Evolutionary conservation across 495 filamentous ascomycete species (phyloP).

Genomic region (Diplogelasinospora grovesii): DNA sequence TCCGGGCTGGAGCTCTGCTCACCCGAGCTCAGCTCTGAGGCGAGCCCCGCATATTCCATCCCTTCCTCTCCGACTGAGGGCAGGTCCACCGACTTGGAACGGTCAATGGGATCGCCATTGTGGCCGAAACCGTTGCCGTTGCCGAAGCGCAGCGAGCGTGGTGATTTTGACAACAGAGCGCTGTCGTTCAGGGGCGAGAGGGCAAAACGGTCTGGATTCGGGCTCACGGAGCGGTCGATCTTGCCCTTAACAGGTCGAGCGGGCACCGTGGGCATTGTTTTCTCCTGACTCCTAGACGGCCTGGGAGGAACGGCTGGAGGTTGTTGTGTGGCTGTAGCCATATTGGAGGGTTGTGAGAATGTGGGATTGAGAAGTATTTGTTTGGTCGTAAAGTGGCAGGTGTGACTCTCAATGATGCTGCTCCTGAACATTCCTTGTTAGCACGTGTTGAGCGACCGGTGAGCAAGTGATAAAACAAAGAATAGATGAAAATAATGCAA

Average conservation of each 20-base stretch:
- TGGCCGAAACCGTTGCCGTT: constrained; percentile 27
- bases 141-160: constrained; percentile 27
- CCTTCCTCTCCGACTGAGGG: constrained; percentile 87
- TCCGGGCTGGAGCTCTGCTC: constrained; percentile 41
- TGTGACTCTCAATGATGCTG: too few relatives aligned
- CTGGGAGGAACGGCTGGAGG: constrained; percentile 58
- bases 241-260: constrained; percentile 62
- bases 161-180: constrained; percentile 25
- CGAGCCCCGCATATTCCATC: constrained; percentile 69
- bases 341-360: too few relatives aligned
- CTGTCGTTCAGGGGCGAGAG: constrained; percentile 78
- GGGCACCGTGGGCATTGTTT: constrained; percentile 52
- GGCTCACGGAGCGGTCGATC: constrained; percentile 71
- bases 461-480: constrained; percentile 12
- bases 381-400: too few relatives aligned
- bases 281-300: constrained; percentile 45
- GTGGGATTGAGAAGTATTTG: too few relatives aligned
- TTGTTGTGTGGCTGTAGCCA: constrained; percentile 47
- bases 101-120: constrained; percentile 46
- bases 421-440: too few relatives aligned
- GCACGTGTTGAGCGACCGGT: too few relatives aligned
- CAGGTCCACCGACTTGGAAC: constrained; percentile 71
- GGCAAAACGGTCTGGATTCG: constrained; percentile 68
- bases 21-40: constrained; percentile 33
- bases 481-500: constrained; percentile 14